These are phyloP conservation scores for Penicillium robsamsonii DNA, from an alignment of 495 filamentous ascomycete genomes.

Conservation along the genomic window DNA sequence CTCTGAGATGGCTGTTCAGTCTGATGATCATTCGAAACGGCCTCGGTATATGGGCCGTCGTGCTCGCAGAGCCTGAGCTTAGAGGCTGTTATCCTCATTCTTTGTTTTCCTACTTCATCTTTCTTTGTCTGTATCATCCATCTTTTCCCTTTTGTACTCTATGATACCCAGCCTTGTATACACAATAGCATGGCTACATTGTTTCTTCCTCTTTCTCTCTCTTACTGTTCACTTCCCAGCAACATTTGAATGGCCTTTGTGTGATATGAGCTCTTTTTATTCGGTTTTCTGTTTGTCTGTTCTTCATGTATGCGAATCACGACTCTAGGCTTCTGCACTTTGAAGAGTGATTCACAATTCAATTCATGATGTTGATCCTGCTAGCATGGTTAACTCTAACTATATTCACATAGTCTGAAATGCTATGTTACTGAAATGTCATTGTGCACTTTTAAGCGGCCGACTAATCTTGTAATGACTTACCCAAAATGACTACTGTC, in stretches of 20 bases:
- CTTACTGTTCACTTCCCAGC: background rate
- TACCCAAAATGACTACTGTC: too few relatives aligned
- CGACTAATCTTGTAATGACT: too few relatives aligned
- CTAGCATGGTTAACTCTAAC: background rate
- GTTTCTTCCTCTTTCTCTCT: background rate
- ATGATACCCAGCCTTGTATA: constrained; percentile 16
- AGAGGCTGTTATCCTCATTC: background rate
- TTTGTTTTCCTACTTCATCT: background rate
- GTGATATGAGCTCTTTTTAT: background rate
- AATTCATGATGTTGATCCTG: background rate
- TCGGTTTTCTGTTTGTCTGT: background rate
- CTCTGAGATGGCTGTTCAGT: constrained; percentile 20
- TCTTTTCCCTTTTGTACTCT: background rate
- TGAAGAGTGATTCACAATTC: too few relatives aligned
- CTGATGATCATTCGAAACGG: constrained; percentile 26
- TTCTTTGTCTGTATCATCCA: background rate
- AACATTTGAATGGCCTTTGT: background rate
- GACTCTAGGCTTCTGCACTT: background rate
- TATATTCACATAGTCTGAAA: background rate
- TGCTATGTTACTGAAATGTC: background rate
- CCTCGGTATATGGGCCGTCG: constrained; percentile 43
- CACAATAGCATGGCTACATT: background rate
- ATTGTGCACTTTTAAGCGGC: background rate
- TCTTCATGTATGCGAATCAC: background rate
- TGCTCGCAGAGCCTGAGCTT: constrained; percentile 27